Conservation (phyloP, 202 grass and related monocot species). For the Schoenoplectus tabernaemontani region DNA sequence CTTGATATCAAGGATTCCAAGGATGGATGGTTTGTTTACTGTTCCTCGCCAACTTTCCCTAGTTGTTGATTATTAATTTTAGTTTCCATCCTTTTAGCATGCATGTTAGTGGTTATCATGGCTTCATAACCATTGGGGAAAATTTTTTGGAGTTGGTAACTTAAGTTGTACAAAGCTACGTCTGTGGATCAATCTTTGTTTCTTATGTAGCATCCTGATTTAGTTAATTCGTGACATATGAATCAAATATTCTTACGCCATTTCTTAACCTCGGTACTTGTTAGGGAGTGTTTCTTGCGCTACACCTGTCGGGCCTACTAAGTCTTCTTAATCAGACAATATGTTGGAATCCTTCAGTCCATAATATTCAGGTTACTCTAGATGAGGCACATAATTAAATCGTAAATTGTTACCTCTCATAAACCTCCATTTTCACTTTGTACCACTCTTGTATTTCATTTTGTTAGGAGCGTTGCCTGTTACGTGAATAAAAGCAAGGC, state of each 20-base stretch:
- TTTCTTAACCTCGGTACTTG: background rate
- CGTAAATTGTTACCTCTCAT: background rate
- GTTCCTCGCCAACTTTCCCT: slow-evolving; percentile 1
- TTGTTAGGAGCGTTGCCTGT: background rate
- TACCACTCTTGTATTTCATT: background rate
- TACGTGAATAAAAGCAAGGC: background rate
- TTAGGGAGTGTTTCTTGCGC: background rate
- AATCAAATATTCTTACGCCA: background rate
- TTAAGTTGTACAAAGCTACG: background rate
- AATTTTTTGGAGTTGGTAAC: background rate
- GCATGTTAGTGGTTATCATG: background rate
- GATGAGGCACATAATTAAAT: background rate
- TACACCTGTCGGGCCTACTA: background rate
- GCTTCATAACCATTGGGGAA: background rate
- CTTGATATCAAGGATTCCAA: slow-evolving; percentile 47
- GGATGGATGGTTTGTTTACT: slow-evolving; percentile 69
- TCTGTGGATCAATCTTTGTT: background rate
- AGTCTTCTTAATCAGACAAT: background rate
- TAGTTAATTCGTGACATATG: background rate
- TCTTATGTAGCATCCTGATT: background rate
- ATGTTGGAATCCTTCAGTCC: too few species aligned
- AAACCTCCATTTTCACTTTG: background rate
- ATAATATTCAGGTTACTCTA: background rate
- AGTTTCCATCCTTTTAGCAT: background rate
- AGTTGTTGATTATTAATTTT: background rate